phyloP scores from a whole-genome alignment of 2,329 filamentous ascomycete species.

The Pseudopyrenochaeta lycopersici region DNA sequence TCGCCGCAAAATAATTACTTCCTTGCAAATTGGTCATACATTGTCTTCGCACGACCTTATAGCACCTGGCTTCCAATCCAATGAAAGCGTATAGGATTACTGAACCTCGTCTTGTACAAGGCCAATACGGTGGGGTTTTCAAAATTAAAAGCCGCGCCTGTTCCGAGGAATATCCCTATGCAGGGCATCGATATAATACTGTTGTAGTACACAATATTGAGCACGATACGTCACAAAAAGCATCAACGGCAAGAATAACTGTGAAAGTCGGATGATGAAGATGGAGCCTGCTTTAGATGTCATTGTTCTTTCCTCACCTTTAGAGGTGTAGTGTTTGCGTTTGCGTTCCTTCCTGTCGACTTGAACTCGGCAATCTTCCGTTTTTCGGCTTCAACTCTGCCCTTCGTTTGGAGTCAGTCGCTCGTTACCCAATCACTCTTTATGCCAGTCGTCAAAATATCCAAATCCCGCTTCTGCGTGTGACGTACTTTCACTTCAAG shows the following conservation, averaged over 20 bases:
- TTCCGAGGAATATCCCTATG: too few relatives aligned
- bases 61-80: too few relatives aligned
- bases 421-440: neutral
- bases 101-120: too few relatives aligned
- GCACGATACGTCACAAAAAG: neutral
- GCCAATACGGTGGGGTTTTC: too few relatives aligned
- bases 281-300: neutral
- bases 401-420: neutral
- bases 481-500: neutral
- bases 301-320: neutral
- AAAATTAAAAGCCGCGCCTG: too few relatives aligned
- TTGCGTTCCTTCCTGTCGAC: neutral
- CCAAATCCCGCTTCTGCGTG: neutral
- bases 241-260: neutral
- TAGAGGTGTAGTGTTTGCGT: neutral
- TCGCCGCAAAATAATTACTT: too few relatives aligned
- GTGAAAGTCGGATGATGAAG: neutral
- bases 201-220: neutral
- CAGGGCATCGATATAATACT: too few relatives aligned
- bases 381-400: neutral
- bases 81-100: too few relatives aligned
- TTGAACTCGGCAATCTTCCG: neutral
- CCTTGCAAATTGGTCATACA: too few relatives aligned
- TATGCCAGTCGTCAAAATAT: neutral
- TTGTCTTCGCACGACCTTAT: too few relatives aligned